Base-by-base conservation (phyloP, 2,329 filamentous ascomycete genomes). In the Scedosporium boydii region DNA sequence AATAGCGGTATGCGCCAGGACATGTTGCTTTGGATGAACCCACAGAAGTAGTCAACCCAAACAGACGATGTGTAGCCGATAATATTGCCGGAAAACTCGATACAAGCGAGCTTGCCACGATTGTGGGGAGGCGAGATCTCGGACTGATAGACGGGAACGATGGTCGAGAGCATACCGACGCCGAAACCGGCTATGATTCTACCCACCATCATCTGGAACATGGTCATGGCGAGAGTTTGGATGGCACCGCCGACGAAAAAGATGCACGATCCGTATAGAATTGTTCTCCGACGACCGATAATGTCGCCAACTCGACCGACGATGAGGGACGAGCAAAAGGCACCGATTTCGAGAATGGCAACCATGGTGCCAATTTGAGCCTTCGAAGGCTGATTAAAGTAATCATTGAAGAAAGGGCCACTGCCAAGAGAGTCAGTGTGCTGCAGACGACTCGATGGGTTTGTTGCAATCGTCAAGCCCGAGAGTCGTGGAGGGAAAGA, bases 41-140 rank as follows among this genome's bases (percentile, higher is more conserved):
- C 95, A 76, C 93, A 97, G 70, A 95, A 93, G 76, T 98, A 99
- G 75, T 99, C 95, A 29, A 98, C 93, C 95, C 95, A 99, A 23
- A 98, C 93, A 68, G 93, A 98, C 61, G 91, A 92, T 62, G 93
- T 89, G 73, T 99, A 99, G 38, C 95, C 95, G 65, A 91, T 88
- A 66, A 99, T 96, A 75, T 99, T 99, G 61, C 95, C 95, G 0
- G 93, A 93, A 71, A 98, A 99, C 74, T 99, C 95, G 67, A 99
- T 98, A 74, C 95, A 98, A 26, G 93, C 95, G 65, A 99, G 82
- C 76, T 95, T 96, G 66, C 95, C 95, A 69, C 95, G 85, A 75
- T 96, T 98, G 72, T 99, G 95, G 4, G 95, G 92, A 58, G 95
- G 95, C 53, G 93, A 97, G 70, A 96, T 96, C 73, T 96, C 93